Base-by-base conservation (phyloP, 2,329 filamentous ascomycete genomes). In the Ambrosiella xylebori region DNA sequence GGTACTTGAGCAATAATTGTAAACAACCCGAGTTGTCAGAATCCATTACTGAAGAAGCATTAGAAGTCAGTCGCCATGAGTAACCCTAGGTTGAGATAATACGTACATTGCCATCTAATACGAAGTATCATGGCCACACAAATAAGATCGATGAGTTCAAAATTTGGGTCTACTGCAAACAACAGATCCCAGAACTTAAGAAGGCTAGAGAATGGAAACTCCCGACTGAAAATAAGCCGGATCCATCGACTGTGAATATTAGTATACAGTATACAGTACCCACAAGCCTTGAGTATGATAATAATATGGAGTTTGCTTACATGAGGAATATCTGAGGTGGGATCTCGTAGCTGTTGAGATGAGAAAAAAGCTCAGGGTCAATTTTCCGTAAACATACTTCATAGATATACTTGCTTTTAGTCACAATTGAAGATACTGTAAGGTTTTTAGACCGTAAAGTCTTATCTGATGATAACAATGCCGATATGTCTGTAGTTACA, bases 241-340 rank as follows among this genome's bases (percentile, higher is more conserved):
- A 97, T 86, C 93, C 93, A 98, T 59, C 93, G 88, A 62, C 86
- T 90, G 47, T 13, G 53, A 1, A 50, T 4, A 50, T 6, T 15
- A 17, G 39, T 41, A 19, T 41, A n/a, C 7, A 54, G 17, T 13
- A 53, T 19, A 19, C 19, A 3, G 19, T 19, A 19, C 19, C 19
- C 4, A 39, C n/a, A 15, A 47, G 3, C n/a, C 11, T 8, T 47
- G 7, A 6, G 3, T 13, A 53, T 37, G 35, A 53, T 36, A 37
- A 15, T 53, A 13, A 2, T n/a, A 7, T 2, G 7, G 17, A 2
- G 13, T 17, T 35, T 6, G 38, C 51, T 53, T 53, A 93, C 86
- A 97, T 94, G 27, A 97, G 73, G 66, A 97, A 98, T 55, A 98
- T 91, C 65, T 98, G 93, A 1, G 93, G 93, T n/a, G 96, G 72